A percentile compares a stretch with the other conserved stretches of the same genome.
Conservation (phyloP, 1,284 basidiomycete species). For the Marasmius sp. region DNA sequence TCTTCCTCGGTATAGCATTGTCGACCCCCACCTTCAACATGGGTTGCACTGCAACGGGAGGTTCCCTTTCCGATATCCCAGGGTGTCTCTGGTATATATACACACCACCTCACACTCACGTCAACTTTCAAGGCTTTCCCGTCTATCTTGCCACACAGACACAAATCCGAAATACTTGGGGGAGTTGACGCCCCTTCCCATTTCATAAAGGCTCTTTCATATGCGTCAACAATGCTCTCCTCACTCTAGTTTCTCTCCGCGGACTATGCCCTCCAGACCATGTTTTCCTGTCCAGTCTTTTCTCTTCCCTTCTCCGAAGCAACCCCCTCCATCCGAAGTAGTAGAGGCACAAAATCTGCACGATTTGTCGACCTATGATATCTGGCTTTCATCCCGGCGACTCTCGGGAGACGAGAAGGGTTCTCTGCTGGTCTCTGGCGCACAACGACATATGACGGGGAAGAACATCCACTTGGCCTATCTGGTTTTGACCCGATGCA, state of each 20-base stretch:
- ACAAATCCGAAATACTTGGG: constrained; percentile 7
- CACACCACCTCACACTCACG: background rate
- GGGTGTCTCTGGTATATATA: constrained; percentile 13
- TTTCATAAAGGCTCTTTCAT: constrained; percentile 6
- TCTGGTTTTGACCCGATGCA: constrained; percentile 51
- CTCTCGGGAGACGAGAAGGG: constrained; percentile 39
- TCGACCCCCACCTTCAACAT: constrained; percentile 4
- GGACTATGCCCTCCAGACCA: constrained; percentile 4
- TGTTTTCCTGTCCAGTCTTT: constrained; percentile 6
- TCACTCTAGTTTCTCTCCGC: constrained; percentile 4
- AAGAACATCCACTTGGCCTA: constrained; percentile 57
- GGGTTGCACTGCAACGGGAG: constrained; percentile 15
- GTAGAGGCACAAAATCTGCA: constrained; percentile 13
- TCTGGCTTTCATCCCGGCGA: constrained; percentile 65
- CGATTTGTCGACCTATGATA: constrained; percentile 43
- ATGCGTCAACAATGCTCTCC: constrained; percentile 11
- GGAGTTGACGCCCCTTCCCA: constrained; percentile 3
- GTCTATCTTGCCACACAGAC: constrained; percentile 6
- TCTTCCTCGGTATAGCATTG: constrained; percentile 7
- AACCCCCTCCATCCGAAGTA: constrained; percentile 14
- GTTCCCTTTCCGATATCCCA: constrained; percentile 13
- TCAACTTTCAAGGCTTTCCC: background rate
- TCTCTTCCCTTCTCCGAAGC: constrained; percentile 24
- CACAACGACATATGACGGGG: constrained; percentile 57
- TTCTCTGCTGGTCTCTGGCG: constrained; percentile 58